Percentiles rank a stretch among this genome's conserved stretches.
Evolutionary conservation across 2,329 filamentous ascomycete species (phyloP).

Genomic region (Trichoderma asperellum): DNA sequence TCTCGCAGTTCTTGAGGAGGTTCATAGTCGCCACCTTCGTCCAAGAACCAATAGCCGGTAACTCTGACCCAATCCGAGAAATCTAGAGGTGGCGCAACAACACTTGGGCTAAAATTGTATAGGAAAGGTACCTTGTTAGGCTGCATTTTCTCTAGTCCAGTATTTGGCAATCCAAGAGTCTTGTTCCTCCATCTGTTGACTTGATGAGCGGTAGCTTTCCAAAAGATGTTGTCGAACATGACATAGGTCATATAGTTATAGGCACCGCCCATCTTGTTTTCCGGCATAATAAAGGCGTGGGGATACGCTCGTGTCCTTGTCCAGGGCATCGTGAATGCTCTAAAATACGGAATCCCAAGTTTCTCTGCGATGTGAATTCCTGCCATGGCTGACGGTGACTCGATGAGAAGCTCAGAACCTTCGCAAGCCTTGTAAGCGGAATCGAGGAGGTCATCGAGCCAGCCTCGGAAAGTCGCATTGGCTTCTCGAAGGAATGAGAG

Average conservation of each 20-base stretch:
- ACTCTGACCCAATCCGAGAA: constrained; percentile 98
- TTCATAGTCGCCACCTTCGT: constrained; percentile 71
- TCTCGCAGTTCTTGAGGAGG: constrained; percentile 75
- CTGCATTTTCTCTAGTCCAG: constrained; percentile 87
- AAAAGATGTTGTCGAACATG: constrained; percentile 96
- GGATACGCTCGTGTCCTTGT: constrained; percentile 93
- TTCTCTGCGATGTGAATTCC: constrained; percentile 97
- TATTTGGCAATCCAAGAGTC: constrained; percentile 76
- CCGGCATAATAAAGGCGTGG: constrained; percentile 91
- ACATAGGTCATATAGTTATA: constrained; percentile 97
- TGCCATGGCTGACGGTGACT: constrained; percentile 95
- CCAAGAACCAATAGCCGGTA: constrained; percentile 97
- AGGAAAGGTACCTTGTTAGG: constrained; percentile 97
- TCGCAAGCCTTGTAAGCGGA: constrained; percentile 85
- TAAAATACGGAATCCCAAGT: constrained; percentile 90
- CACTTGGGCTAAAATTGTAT: constrained; percentile 94
- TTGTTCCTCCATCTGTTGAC: constrained; percentile 92
- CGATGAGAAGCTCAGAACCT: constrained; percentile 86
- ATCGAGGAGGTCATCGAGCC: constrained; percentile 85
- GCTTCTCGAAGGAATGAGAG: constrained; percentile 88
- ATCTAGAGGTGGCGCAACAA: constrained; percentile 92
- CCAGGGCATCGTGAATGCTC: constrained; percentile 99
- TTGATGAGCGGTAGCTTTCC: constrained; percentile 89
- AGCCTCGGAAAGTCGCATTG: constrained; percentile 85
- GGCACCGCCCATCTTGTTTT: constrained; percentile 89